These are phyloP conservation scores for Podospora pseudopauciseta DNA, from an alignment of 495 filamentous ascomycete species.

Conservation along the genomic window DNA sequence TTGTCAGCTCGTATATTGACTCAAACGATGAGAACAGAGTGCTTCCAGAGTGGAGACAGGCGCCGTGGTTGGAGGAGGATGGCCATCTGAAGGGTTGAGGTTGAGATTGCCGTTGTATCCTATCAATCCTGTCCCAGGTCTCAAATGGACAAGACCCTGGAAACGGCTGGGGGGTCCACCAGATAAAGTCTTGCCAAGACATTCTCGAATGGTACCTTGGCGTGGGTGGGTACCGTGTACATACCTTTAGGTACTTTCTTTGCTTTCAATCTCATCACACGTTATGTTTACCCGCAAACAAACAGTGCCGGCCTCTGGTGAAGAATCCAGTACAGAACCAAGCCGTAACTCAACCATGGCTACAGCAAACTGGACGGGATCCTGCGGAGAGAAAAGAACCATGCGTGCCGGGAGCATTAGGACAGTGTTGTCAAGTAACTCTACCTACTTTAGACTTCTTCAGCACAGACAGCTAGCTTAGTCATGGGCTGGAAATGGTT, in stretches of 20 bases:
- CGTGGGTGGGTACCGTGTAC: background rate
- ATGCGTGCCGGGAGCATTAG: background rate
- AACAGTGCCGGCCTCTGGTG: background rate
- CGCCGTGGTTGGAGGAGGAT: slow-evolving; percentile 36
- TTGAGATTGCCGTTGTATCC: background rate
- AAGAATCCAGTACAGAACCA: background rate
- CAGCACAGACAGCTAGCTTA: slow-evolving; percentile 5
- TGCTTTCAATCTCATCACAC: background rate
- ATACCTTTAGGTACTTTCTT: background rate
- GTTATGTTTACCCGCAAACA: background rate
- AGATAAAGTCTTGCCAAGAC: background rate
- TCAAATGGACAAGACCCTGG: background rate
- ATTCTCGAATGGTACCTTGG: background rate
- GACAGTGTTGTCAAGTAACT: background rate
- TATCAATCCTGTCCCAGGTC: background rate
- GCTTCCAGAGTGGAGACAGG: slow-evolving; percentile 44
- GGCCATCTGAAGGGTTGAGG: slow-evolving; percentile 13
- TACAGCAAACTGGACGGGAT: background rate
- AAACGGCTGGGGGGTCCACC: background rate
- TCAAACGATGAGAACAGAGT: slow-evolving; percentile 37
- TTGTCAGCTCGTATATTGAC: slow-evolving; percentile 41
- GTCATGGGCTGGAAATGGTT: background rate
- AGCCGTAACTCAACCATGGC: background rate
- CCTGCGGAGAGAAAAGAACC: background rate
- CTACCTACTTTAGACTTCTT: background rate